Percentiles rank a stretch among this genome's conserved stretches.
Evolutionary conservation across 169 alveolate genomes (phyloP).

Genomic region (Babesia ovis): DNA sequence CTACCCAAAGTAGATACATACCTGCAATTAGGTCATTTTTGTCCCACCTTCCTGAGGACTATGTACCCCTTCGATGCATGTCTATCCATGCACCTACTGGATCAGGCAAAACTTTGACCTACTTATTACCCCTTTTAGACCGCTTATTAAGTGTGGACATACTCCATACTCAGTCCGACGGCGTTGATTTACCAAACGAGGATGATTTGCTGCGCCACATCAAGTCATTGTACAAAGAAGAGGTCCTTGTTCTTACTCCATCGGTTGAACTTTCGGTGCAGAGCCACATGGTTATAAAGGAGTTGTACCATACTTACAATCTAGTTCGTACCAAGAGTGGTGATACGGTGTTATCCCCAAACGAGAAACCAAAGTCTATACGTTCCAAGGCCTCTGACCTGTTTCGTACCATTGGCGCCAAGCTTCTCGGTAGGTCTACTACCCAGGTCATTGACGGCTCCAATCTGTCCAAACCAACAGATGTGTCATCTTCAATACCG

Average conservation of each 20-base stretch:
- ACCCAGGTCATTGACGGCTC: not conserved
- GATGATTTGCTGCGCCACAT: conserved; percentile 7
- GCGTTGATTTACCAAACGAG: not conserved
- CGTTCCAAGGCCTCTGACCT: not conserved
- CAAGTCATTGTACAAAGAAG: conserved; percentile 15
- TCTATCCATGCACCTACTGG: conserved; percentile 57
- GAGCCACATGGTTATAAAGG: conserved; percentile 40
- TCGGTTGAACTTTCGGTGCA: conserved; percentile 58
- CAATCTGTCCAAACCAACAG: not conserved
- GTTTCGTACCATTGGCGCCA: conserved; percentile 29
- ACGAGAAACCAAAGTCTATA: not conserved
- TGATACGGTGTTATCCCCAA: not conserved
- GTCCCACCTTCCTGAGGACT: not conserved
- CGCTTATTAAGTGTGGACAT: not conserved
- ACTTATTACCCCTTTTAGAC: conserved; percentile 48
- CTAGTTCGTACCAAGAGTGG: not conserved
- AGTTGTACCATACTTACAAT: conserved; percentile 15
- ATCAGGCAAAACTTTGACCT: conserved; percentile 59
- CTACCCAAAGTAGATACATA: conserved; percentile 37
- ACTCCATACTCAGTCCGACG: not conserved
- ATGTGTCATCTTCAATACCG: not conserved
- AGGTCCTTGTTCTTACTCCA: conserved; percentile 35
- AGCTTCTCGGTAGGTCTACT: conserved; percentile 7
- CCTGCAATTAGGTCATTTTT: conserved; percentile 35
- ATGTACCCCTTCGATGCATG: conserved; percentile 17